Evolutionary conservation across 805 yeast genomes (phyloP), one percentile per base, ranked within the genome.

Genomic region (Yueomyces sp.): DNA sequence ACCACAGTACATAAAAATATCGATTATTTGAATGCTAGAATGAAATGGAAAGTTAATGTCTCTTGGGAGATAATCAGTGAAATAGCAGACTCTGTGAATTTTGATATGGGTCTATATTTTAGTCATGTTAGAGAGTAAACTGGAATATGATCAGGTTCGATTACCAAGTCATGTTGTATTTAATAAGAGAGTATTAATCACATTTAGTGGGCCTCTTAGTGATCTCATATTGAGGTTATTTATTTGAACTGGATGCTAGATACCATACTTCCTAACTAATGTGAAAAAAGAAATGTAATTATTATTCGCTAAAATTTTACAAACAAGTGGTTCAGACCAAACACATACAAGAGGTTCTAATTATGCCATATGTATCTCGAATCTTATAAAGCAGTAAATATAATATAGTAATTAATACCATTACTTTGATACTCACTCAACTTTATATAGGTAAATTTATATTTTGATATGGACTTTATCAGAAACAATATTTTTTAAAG

Each of bases 21-120:
- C 11, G 87, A 81, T 53, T 72, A 73, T 28, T 62, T 86, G 38
- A 81, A 77, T 43, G 76, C 86, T 26, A 74, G 76, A 45, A 73
- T 83, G 1, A 75, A 80, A 52, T 87, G 94, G 94, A 80, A 74
- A 55, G 77, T 85, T 47, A 84, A 83, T 53, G 76, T 81, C 6
- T 71, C 77, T 38, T 86, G 85, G 83, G 72, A 71, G 33, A 69
- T 76, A 5, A 72, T 82, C 8, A 70, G 71, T 47, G 68, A 70
- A 40, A 66, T 86, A 36, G 77, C 94, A 0, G 60, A 67, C 26
- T 84, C 81, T 26, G 66, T 87, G 6, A 67, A 73, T 7, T 76
- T 88, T 52, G 84, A 79, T 1, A 67, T 87, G 8, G 76, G 71
- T 30, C 77, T 74, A 46, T 85, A 80, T 54, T 52, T 85, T 40